Evolutionary conservation across 768 basidiomycete genomes (phyloP).

Genomic region (Termitomyces sp.): DNA sequence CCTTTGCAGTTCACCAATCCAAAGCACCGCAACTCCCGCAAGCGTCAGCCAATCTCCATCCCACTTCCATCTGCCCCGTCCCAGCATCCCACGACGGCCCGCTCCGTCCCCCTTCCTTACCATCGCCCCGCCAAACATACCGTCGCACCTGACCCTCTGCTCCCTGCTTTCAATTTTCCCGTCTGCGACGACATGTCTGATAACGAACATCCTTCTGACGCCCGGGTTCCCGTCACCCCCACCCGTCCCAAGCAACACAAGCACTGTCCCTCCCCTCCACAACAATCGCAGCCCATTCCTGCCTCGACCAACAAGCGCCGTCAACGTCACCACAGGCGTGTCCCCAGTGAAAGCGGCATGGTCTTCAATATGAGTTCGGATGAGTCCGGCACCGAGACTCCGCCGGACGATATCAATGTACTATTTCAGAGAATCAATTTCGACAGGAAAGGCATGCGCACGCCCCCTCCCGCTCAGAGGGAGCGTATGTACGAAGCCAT

Average conservation of each 20-base stretch:
- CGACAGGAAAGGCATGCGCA: neutral
- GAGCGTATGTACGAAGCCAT: constrained; percentile 27
- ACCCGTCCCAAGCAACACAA: constrained; percentile 32
- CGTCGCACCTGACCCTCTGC: constrained; percentile 13
- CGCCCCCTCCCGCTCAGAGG: constrained; percentile 9
- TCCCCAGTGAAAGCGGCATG: constrained; percentile 57
- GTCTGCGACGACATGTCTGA: constrained; percentile 58
- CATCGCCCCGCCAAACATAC: constrained; percentile 20
- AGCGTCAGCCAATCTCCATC: constrained; percentile 12
- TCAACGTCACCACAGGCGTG: constrained; percentile 42
- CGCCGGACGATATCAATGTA: constrained; percentile 36
- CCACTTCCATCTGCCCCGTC: constrained; percentile 6
- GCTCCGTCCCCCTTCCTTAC: constrained; percentile 46
- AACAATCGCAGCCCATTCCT: constrained; percentile 33
- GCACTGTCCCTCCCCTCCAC: constrained; percentile 43
- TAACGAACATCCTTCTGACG: constrained; percentile 26
- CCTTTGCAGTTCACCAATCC: neutral
- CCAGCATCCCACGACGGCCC: constrained; percentile 27
- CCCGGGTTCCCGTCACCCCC: constrained; percentile 31
- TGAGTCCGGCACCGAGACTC: constrained; percentile 27
- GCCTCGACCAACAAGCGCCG: constrained; percentile 1
- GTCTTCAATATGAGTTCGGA: constrained; percentile 74
- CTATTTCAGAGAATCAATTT: neutral
- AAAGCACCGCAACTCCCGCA: neutral
- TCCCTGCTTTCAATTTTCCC: constrained; percentile 40